Evolutionary conservation across 441 rosid genomes (phyloP).

Genomic region (Corymbia citriodora): DNA sequence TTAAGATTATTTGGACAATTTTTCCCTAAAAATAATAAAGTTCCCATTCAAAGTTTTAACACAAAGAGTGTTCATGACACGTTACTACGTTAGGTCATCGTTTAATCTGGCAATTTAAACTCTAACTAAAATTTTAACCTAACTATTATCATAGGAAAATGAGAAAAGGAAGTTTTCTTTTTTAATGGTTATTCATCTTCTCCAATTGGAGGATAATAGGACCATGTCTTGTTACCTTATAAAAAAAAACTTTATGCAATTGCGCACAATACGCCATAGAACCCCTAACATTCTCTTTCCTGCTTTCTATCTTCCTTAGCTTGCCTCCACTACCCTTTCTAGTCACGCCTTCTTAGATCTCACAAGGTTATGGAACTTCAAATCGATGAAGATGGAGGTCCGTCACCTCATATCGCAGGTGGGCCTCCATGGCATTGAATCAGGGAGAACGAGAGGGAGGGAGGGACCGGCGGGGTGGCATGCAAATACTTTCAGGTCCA

Average conservation of each 20-base stretch:
- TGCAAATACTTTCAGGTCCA: not conserved
- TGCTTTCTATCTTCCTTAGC: not conserved
- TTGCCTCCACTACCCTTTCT: not conserved
- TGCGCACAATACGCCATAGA: not conserved
- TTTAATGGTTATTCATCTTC: not conserved
- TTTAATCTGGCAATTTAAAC: too few species aligned
- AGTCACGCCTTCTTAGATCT: not conserved
- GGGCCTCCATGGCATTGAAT: not conserved
- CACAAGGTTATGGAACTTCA: not conserved
- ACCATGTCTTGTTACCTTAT: not conserved
- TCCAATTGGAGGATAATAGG: not conserved
- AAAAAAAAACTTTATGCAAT: not conserved
- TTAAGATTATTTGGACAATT: too few species aligned
- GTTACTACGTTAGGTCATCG: not conserved
- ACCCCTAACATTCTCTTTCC: not conserved
- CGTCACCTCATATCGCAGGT: not conserved
- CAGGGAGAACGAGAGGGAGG: not conserved
- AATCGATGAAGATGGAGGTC: not conserved
- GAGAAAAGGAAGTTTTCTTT: not conserved
- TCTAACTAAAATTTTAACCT: too few species aligned
- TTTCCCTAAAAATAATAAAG: not conserved
- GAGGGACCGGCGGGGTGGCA: not conserved
- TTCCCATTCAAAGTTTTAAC: not conserved
- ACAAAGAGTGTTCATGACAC: not conserved
- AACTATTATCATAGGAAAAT: not conserved